These are phyloP conservation scores for Populus hybrid DNA, from an alignment of 441 rosid genomes.

Conservation along the genomic window DNA sequence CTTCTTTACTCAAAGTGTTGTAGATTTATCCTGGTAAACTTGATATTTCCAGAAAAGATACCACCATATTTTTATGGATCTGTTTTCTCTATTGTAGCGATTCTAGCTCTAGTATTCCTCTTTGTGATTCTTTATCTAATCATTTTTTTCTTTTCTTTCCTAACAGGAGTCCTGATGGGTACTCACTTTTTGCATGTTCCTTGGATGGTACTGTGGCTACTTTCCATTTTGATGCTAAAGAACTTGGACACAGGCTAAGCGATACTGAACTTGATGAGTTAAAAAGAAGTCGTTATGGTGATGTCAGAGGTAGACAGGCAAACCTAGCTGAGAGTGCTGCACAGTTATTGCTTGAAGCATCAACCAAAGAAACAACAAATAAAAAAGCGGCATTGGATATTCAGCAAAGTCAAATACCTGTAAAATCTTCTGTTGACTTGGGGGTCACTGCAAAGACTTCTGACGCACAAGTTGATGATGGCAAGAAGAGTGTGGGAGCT, in stretches of 20 bases:
- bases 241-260: slow-evolving; percentile 73
- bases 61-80: background rate
- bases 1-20: slow-evolving; percentile 95
- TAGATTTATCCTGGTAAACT: slow-evolving; percentile 90
- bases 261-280: slow-evolving; percentile 80
- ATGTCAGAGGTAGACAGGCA: slow-evolving; percentile 84
- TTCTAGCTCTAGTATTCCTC: background rate
- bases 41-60: slow-evolving; percentile 8
- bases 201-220: slow-evolving; percentile 94
- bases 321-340: slow-evolving; percentile 91
- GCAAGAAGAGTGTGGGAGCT: slow-evolving; percentile 38
- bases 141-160: background rate
- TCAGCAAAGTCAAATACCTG: slow-evolving; percentile 45
- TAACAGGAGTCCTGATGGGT: slow-evolving; percentile 96
- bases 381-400: slow-evolving; percentile 57
- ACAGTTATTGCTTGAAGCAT: slow-evolving; percentile 89
- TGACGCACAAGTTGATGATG: slow-evolving; percentile 54
- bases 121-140: slow-evolving; percentile 9
- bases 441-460: slow-evolving; percentile 42
- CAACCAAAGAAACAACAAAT: slow-evolving; percentile 54
- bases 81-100: background rate
- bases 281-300: slow-evolving; percentile 91
- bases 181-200: slow-evolving; percentile 94
- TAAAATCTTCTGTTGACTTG: slow-evolving; percentile 52
- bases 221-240: slow-evolving; percentile 77